phyloP scores from a whole-genome alignment of 129 eudicot species.

The Helianthus annuus region HanXRQr2.0-SUNRISE NC_035448.2:108517709-108518208 shows the following conservation, averaged over 20 bases:
- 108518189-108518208: constrained; percentile 64
- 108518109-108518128: constrained; percentile 81
- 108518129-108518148: constrained; percentile 79
- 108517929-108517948: background rate
- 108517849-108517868: too few species aligned
- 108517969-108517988: constrained; percentile 82
- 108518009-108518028: constrained; percentile 77
- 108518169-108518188: constrained; percentile 66
- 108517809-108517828: too few species aligned
- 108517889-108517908: too few species aligned
- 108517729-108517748: too few species aligned
- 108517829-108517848: too few species aligned
- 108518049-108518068: constrained; percentile 85
- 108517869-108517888: too few species aligned
- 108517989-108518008: constrained; percentile 65
- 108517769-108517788: too few species aligned
- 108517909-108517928: too few species aligned
- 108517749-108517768: too few species aligned
- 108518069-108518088: constrained; percentile 72
- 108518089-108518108: constrained; percentile 85
- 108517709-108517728: too few species aligned
- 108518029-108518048: constrained; percentile 82
- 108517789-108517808: too few species aligned
- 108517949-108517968: constrained; percentile 61
- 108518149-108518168: constrained; percentile 85